Conservation (phyloP, 1,284 basidiomycete species). For the Leccinum laetum region DNA sequence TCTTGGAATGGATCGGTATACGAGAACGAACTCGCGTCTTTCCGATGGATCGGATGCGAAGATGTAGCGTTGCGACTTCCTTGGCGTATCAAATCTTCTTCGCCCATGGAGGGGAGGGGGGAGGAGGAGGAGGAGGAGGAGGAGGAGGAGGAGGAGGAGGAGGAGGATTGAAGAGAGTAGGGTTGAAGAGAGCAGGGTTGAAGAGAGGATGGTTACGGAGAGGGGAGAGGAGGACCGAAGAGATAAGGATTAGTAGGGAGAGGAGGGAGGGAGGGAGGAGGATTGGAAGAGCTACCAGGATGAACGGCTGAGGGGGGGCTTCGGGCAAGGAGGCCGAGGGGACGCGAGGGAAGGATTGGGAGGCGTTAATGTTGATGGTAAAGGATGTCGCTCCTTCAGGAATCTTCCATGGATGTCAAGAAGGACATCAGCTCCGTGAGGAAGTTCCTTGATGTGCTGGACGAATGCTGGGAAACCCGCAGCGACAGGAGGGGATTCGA, state of each 20-base stretch:
- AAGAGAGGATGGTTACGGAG: background rate
- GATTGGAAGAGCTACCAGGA: background rate
- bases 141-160: too few relatives aligned
- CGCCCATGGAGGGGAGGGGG: background rate
- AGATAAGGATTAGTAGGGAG: background rate
- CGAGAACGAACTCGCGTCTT: slow-evolving; percentile 20
- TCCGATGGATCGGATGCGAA: slow-evolving; percentile 10
- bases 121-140: background rate
- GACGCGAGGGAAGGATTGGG: background rate
- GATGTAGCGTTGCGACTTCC: slow-evolving; percentile 40
- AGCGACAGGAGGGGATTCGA: too few relatives aligned
- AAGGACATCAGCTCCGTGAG: background rate
- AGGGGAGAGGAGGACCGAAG: background rate
- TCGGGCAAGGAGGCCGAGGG: background rate
- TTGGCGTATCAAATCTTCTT: slow-evolving; percentile 23
- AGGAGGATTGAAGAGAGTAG: too few relatives aligned
- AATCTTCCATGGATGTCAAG: background rate
- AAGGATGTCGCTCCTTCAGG: background rate
- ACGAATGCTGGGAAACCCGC: background rate
- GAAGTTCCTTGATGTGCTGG: background rate
- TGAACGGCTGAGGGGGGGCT: background rate
- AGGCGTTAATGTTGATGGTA: background rate
- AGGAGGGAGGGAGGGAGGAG: background rate
- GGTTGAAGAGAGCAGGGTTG: background rate
- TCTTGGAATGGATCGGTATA: slow-evolving; percentile 32